Percentiles rank a stretch among this genome's conserved stretches.
Evolutionary conservation across 768 basidiomycete genomes (phyloP).

Genomic region (Trametes cinnabarina): DNA sequence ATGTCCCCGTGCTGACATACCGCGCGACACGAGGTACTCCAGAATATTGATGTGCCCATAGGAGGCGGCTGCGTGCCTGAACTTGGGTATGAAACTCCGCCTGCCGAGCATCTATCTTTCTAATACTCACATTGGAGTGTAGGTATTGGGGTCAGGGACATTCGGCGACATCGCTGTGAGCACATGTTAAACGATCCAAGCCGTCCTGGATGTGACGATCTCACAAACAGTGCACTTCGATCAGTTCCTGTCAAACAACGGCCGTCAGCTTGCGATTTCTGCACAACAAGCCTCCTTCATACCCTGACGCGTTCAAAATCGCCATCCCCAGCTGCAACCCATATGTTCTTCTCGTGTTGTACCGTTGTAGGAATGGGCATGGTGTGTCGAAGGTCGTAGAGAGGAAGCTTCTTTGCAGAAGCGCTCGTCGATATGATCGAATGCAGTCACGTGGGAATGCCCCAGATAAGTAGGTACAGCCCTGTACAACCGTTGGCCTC

Average conservation of each 20-base stretch:
- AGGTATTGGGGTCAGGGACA: constrained; percentile 65
- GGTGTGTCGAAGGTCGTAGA: constrained; percentile 5
- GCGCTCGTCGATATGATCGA: constrained; percentile 2
- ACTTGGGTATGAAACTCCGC: too few relatives aligned
- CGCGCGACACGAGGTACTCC: constrained; percentile 72
- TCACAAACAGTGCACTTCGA: constrained; percentile 49
- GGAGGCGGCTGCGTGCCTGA: constrained; percentile 90
- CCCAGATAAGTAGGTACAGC: neutral
- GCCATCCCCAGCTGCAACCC: constrained; percentile 92
- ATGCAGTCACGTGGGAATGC: constrained; percentile 2
- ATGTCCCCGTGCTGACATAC: constrained; percentile 34
- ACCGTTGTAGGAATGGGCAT: constrained; percentile 35
- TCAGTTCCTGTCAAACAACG: constrained; percentile 50
- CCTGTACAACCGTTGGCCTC: too few relatives aligned
- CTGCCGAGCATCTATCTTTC: neutral
- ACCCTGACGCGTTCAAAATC: constrained; percentile 78
- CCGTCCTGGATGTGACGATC: constrained; percentile 4
- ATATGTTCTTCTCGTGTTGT: constrained; percentile 63
- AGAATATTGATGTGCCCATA: constrained; percentile 79
- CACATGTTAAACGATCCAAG: neutral
- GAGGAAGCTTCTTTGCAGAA: neutral
- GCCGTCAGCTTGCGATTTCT: constrained; percentile 1
- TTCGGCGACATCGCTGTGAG: constrained; percentile 62
- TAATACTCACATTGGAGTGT: constrained; percentile 70
- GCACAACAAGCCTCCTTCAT: constrained; percentile 19